Conservation (phyloP, 768 basidiomycete species). For the Suillus placidus region DNA sequence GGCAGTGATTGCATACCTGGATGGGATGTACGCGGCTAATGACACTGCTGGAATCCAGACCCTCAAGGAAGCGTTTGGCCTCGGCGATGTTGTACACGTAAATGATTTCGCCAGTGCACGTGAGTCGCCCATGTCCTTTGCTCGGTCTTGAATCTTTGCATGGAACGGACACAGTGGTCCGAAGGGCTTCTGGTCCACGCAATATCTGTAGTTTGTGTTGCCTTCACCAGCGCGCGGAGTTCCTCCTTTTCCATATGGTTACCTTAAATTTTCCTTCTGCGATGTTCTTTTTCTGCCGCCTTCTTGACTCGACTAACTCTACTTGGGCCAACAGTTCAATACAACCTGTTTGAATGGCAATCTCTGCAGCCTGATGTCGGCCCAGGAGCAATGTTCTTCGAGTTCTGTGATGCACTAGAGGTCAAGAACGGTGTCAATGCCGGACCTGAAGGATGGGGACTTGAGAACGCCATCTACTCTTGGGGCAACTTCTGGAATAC, state of each 20-base stretch:
- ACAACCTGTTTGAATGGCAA: constrained; percentile 72
- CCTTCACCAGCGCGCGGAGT: not conserved
- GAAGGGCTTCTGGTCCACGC: not conserved
- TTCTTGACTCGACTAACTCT: not conserved
- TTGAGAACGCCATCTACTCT: constrained; percentile 59
- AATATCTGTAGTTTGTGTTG: not conserved
- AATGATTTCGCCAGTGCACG: constrained; percentile 69
- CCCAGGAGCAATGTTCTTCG: constrained; percentile 36
- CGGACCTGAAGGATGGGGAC: constrained; percentile 56
- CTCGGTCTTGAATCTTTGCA: not conserved
- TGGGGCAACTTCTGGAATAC: constrained; percentile 64
- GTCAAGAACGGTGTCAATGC: constrained; percentile 45
- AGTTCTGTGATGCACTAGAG: constrained; percentile 44
- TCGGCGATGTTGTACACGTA: constrained; percentile 56
- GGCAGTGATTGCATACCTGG: constrained; percentile 62
- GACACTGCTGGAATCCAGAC: constrained; percentile 49
- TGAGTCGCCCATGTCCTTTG: constrained; percentile 25
- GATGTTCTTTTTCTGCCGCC: not conserved
- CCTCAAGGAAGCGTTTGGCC: constrained; percentile 62
- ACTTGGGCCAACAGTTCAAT: constrained; percentile 38
- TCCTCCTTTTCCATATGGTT: not conserved
- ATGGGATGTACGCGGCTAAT: constrained; percentile 52
- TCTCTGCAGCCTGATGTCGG: constrained; percentile 53
- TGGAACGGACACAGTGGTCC: not conserved
- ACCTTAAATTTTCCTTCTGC: not conserved